Base-by-base conservation (phyloP, 2,329 filamentous ascomycete species). In the Penicillium fuscoglaucum region DNA sequence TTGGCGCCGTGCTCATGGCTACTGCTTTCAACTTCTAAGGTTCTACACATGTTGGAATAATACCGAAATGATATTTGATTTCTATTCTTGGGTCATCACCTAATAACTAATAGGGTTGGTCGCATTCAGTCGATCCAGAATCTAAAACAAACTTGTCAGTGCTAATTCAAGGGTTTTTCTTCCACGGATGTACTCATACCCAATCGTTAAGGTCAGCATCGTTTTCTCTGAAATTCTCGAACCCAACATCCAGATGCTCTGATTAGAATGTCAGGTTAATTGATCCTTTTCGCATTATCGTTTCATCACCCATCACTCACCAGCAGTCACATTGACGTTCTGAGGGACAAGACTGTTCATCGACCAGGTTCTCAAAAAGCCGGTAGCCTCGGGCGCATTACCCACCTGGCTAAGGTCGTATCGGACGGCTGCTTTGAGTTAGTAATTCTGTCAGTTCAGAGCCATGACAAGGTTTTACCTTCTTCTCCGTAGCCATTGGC, bases 341-440 rank as follows among this genome's bases (percentile, higher is more conserved):
- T 37, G 3, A 7, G 47, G 47, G 17, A 50, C 47, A 28, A 50
- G 47, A 13, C 13, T 6, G 8, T 40, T 26, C 21, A 24, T 6
- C 8, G 39, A 8, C 47, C 47, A 50, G 13, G 21, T 50, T 39
- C 3, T 24, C 35, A 50, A 50, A 15, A 50, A 50, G 2, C 13
- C 2, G 2, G 33, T 40, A 17, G 47, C 47, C 9, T 50, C 47
- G 9, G 24, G 3, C 15, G 35, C 47, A 19, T 39, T 50, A 8
- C 47, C 47, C 13, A 50, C 15, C 17, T 50, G 47, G 24, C 47
- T 50, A 8, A 50, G 47, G 21, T 50, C 47, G 15, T 50, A 50
- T 2, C 47, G 47, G 24, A 50, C 21, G 4, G 47, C 47, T 50
- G 24, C 24, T 24, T 24, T 24, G 24, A 24, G 24, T 24, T 24